These are phyloP conservation scores for Crithidia bombi DNA, from an alignment of 208 protist genomes.

Conservation along the genomic window DNA sequence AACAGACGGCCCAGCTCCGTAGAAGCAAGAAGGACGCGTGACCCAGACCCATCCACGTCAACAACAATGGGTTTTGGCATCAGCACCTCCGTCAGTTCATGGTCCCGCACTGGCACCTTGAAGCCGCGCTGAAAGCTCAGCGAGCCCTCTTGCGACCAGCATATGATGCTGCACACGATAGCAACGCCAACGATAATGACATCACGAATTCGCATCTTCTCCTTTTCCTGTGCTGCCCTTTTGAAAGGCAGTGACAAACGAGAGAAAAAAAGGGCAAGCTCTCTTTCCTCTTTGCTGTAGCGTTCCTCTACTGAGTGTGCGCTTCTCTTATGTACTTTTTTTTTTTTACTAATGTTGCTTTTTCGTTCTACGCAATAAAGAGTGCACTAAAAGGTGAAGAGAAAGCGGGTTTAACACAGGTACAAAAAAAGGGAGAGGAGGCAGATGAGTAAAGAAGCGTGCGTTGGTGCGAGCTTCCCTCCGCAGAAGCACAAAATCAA, in stretches of 20 bases:
- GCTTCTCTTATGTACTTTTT: no score
- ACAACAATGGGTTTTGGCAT: slow-evolving; percentile 76
- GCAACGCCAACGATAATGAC: slow-evolving; percentile 70
- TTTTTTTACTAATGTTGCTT: no score
- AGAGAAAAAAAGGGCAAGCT: neutral
- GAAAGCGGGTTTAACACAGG: no score
- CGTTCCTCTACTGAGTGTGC: no score
- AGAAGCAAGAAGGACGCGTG: slow-evolving; percentile 54
- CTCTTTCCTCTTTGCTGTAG: neutral
- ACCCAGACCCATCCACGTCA: slow-evolving; percentile 53
- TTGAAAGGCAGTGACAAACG: neutral
- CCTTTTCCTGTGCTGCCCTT: neutral
- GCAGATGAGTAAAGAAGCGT: no score
- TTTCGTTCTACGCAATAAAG: no score
- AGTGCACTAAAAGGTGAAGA: no score
- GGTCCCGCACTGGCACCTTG: slow-evolving; percentile 50
- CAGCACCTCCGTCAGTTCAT: slow-evolving; percentile 38
- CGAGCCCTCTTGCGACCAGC: slow-evolving; percentile 81
- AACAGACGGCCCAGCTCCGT: slow-evolving; percentile 39
- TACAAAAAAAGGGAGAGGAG: no score
- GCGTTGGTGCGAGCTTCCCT: no score
- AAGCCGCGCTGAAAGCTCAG: slow-evolving; percentile 71
- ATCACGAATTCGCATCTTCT: slow-evolving; percentile 82
- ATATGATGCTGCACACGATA: slow-evolving; percentile 76
- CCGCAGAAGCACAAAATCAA: no score